Conservation (phyloP, 78 protist genomes). For the Bigelowiella natans region DNA sequence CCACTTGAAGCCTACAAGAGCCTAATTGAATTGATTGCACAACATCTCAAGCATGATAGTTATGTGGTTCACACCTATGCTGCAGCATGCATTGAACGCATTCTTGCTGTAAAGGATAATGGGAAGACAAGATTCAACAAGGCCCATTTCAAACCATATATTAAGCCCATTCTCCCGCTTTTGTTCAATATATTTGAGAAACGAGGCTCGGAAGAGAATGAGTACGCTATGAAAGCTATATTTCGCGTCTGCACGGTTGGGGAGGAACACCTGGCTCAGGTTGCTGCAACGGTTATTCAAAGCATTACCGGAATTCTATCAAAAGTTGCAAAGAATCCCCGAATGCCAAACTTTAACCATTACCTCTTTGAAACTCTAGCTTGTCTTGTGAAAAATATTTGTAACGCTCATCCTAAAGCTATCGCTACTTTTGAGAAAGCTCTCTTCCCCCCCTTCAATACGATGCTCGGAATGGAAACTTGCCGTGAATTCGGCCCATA, state of each 20-base stretch:
- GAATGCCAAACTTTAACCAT: slow-evolving; percentile 76
- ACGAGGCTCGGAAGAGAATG: slow-evolving; percentile 48
- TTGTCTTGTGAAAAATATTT: slow-evolving; percentile 32
- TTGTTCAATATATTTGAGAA: slow-evolving; percentile 37
- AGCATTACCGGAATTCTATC: slow-evolving; percentile 32
- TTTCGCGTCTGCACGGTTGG: slow-evolving; percentile 20
- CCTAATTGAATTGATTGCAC: slow-evolving; percentile 10
- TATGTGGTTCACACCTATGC: slow-evolving; percentile 73
- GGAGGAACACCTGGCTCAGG: not conserved
- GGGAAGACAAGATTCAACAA: not conserved
- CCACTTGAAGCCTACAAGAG: not conserved
- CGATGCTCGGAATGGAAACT: slow-evolving; percentile 39
- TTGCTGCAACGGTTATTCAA: not conserved
- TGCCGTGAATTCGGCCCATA: slow-evolving; percentile 57
- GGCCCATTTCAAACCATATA: slow-evolving; percentile 2
- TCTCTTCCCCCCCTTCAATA: slow-evolving; percentile 42
- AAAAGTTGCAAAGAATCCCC: slow-evolving; percentile 60
- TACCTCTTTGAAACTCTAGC: slow-evolving; percentile 83
- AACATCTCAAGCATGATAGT: slow-evolving; percentile 23
- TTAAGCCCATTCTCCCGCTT: slow-evolving; percentile 41
- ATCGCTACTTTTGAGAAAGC: slow-evolving; percentile 36
- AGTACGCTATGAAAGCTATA: slow-evolving; percentile 53
- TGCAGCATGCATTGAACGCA: slow-evolving; percentile 56
- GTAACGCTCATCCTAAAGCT: not conserved
- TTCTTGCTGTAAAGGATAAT: slow-evolving; percentile 28